These are phyloP conservation scores for Rhizopogon sp. DNA, from an alignment of 768 basidiomycete species.

Conservation along the genomic window DNA sequence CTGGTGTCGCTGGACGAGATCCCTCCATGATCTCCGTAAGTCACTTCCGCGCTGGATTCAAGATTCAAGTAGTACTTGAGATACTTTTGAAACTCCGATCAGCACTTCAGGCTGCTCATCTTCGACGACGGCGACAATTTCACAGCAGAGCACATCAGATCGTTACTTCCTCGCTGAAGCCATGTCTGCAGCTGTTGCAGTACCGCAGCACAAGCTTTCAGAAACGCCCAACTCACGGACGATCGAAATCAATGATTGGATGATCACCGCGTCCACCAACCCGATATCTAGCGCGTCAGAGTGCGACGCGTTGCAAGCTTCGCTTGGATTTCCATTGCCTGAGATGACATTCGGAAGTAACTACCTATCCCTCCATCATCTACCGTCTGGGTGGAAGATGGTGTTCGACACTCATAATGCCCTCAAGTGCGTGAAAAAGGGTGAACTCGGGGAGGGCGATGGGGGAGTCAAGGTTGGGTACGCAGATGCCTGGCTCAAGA, in stretches of 20 bases:
- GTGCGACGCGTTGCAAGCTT: slow-evolving; percentile 61
- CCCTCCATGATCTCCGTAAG: slow-evolving; percentile 25
- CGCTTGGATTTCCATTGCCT: slow-evolving; percentile 75
- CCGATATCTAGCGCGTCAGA: slow-evolving; percentile 78
- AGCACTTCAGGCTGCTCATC: slow-evolving; percentile 4
- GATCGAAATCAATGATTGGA: slow-evolving; percentile 66
- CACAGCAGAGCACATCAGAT: background rate
- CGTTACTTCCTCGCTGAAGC: slow-evolving; percentile 11
- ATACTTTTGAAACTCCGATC: slow-evolving; percentile 22
- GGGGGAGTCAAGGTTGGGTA: slow-evolving; percentile 94
- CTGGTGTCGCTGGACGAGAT: slow-evolving; percentile 64
- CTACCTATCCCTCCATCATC: slow-evolving; percentile 61
- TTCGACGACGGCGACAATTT: slow-evolving; percentile 5
- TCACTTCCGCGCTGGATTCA: background rate
- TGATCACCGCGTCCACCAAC: slow-evolving; percentile 63
- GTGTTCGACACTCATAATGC: slow-evolving; percentile 66
- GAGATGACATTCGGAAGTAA: slow-evolving; percentile 98
- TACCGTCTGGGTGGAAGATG: slow-evolving; percentile 56
- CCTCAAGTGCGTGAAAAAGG: slow-evolving; percentile 67
- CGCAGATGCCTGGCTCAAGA: slow-evolving; percentile 91
- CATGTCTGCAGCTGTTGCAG: slow-evolving; percentile 38
- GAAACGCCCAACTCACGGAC: slow-evolving; percentile 67
- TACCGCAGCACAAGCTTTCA: slow-evolving; percentile 61
- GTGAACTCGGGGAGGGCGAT: slow-evolving; percentile 71
- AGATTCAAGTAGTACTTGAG: background rate